Percentiles rank a stretch among this genome's conserved stretches.
Conservation (phyloP, 148 eudicot species). For the Vaccinium myrtillus region DNA sequence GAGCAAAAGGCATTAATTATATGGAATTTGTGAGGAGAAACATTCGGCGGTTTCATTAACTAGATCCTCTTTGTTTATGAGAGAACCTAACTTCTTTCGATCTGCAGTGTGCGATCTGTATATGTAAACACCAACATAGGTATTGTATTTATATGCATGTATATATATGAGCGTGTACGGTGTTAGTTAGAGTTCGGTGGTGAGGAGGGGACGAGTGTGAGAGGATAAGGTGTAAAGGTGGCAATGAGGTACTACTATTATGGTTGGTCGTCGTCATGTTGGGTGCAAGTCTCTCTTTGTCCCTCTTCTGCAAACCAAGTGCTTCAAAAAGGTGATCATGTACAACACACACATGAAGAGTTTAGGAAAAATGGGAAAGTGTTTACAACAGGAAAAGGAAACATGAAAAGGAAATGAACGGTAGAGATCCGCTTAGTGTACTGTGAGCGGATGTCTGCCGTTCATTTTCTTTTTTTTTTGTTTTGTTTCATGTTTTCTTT, state of each 20-base stretch:
- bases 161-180: constrained; percentile 10
- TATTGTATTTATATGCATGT: not conserved
- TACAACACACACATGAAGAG: too few species aligned
- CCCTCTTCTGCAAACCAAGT: not conserved
- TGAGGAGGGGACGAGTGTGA: constrained; percentile 25
- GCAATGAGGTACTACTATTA: constrained; percentile 8
- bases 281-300: not conserved
- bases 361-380: too few species aligned
- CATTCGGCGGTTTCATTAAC: not conserved
- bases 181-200: constrained; percentile 21
- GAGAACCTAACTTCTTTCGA: not conserved
- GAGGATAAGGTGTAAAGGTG: constrained; percentile 23
- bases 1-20: not conserved
- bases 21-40: not conserved
- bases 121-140: not conserved
- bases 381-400: too few species aligned
- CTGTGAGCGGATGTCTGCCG: too few species aligned
- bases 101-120: not conserved
- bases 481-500: too few species aligned
- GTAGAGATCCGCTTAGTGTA: too few species aligned
- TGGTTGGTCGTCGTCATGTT: constrained; percentile 14
- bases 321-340: too few species aligned
- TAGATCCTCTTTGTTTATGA: too few species aligned
- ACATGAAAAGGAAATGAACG: too few species aligned
- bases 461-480: too few species aligned